phyloP scores from a whole-genome alignment of 495 filamentous ascomycete genomes.

The Copromyces sp. region DNA sequence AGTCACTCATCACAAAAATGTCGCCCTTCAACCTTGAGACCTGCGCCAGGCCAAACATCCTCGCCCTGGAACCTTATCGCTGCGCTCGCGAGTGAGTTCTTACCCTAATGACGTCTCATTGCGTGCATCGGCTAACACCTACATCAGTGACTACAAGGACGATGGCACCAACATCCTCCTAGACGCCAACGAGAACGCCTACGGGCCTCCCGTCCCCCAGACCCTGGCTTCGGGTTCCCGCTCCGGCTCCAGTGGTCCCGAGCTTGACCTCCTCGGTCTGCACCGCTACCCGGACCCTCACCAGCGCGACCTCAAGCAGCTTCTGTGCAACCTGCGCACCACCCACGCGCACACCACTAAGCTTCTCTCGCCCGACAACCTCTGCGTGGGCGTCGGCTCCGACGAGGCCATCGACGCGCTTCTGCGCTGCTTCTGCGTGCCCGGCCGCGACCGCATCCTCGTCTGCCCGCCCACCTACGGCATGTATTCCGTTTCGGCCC shows the following conservation, averaged over 20 bases:
- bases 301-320: conserved; percentile 74
- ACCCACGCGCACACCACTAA: conserved; percentile 68
- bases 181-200: conserved; percentile 97
- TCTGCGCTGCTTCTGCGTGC: conserved; percentile 81
- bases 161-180: conserved; percentile 93
- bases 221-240: conserved; percentile 12
- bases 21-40: conserved; percentile 61
- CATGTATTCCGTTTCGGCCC: conserved; percentile 92
- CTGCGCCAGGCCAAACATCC: conserved; percentile 76
- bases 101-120: conserved; percentile 4
- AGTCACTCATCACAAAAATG: conserved; percentile 20
- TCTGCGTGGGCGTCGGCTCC: conserved; percentile 90
- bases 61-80: conserved; percentile 72
- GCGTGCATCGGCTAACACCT: conserved; percentile 19
- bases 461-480: conserved; percentile 96
- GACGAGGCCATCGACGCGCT: conserved; percentile 96
- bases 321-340: conserved; percentile 81
- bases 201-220: conserved; percentile 55
- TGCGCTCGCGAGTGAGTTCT: conserved; percentile 68
- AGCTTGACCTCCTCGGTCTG: conserved; percentile 64
- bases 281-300: conserved; percentile 97
- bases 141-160: conserved; percentile 88
- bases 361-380: conserved; percentile 65
- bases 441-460: conserved; percentile 79
- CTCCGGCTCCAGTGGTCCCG: conserved; percentile 17